Conservation (phyloP, 495 filamentous ascomycete species). For the Daldinia vernicosa region DNA sequence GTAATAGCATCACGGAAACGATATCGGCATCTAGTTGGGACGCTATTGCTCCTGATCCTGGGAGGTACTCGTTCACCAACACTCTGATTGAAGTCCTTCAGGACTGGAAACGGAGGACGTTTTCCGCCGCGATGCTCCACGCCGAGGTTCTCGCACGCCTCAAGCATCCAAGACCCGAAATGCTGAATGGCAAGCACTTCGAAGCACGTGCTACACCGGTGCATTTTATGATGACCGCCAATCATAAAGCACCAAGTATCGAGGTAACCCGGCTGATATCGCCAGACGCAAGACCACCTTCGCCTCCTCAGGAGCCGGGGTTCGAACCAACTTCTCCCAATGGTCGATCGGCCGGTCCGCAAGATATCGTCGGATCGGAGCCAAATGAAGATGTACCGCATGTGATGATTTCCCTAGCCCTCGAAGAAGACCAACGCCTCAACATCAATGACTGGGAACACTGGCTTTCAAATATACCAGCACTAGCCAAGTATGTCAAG, state of each 20-base stretch:
- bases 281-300: constrained; percentile 43
- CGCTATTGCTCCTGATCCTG: constrained; percentile 60
- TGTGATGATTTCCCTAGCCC: constrained; percentile 62
- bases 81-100: constrained; percentile 61
- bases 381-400: constrained; percentile 58
- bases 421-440: constrained; percentile 60
- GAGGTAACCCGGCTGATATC: constrained; percentile 53
- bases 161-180: constrained; percentile 61
- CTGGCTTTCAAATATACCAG: constrained; percentile 58
- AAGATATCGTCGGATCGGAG: constrained; percentile 44
- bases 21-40: constrained; percentile 64
- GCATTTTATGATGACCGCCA: constrained; percentile 63
- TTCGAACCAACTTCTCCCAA: constrained; percentile 26
- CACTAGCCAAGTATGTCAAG: constrained; percentile 59
- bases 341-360: constrained; percentile 32
- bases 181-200: constrained; percentile 59
- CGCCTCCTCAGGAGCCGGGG: constrained; percentile 45
- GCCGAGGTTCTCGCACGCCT: constrained; percentile 60
- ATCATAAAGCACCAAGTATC: constrained; percentile 61
- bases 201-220: constrained; percentile 61
- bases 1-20: constrained; percentile 61
- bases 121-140: constrained; percentile 62
- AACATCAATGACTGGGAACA: constrained; percentile 58
- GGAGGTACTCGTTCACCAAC: constrained; percentile 61
- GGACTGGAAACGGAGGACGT: constrained; percentile 57